Evolutionary conservation across 139 green algal species (phyloP).

Genomic region (Micractinium sp.): DNA sequence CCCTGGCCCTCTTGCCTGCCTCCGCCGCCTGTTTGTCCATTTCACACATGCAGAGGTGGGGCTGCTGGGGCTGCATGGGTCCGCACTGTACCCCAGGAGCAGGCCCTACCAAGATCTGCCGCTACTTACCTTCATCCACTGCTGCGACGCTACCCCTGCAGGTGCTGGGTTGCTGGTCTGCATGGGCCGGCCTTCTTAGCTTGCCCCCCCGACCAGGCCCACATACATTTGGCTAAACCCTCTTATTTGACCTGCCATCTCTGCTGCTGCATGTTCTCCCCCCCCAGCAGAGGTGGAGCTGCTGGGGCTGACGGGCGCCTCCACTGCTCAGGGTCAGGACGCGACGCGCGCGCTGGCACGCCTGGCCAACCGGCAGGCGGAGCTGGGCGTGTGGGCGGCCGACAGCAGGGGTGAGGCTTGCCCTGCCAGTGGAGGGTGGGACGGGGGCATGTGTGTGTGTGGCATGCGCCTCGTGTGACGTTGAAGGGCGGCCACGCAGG

Average conservation of each 20-base stretch:
- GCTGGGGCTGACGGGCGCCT: not conserved
- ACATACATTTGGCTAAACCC: too few species aligned
- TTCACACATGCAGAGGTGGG: not conserved
- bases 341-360: not conserved
- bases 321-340: not conserved
- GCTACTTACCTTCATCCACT: not conserved
- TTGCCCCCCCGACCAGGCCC: not conserved
- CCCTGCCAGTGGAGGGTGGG: too few species aligned
- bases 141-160: too few species aligned
- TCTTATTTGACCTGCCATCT: too few species aligned
- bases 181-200: not conserved
- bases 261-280: not conserved
- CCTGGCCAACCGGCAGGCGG: not conserved
- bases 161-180: not conserved
- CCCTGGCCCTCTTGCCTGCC: not conserved
- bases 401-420: too few species aligned
- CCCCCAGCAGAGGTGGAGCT: not conserved
- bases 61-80: not conserved
- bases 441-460: too few species aligned
- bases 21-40: too few species aligned
- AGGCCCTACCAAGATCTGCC: too few species aligned
- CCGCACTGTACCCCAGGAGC: not conserved
- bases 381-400: slow-evolving; percentile 23
- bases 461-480: too few species aligned
- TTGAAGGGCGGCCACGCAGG: too few species aligned